phyloP scores from a whole-genome alignment of 2,329 filamentous ascomycete species.

The Hypoxylon sp. region DNA sequence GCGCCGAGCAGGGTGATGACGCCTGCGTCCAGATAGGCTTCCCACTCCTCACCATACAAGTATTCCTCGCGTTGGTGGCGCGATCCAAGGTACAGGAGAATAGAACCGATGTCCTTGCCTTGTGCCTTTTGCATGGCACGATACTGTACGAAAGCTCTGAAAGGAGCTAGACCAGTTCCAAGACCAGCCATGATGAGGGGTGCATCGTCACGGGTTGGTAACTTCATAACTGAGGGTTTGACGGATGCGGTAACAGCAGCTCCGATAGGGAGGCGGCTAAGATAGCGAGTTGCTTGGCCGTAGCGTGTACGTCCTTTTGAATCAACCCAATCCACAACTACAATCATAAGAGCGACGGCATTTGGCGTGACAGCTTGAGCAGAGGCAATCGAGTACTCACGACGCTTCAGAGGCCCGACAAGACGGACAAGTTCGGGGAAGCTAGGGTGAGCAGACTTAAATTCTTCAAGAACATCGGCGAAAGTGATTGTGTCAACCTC shows the following conservation, averaged over 20 bases:
- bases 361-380: constrained; percentile 94
- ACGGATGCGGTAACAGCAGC: constrained; percentile 89
- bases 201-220: constrained; percentile 87
- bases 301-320: constrained; percentile 88
- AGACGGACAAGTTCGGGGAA: constrained; percentile 93
- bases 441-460: constrained; percentile 86
- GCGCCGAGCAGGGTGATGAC: constrained; percentile 94
- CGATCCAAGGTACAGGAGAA: constrained; percentile 95
- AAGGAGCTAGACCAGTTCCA: constrained; percentile 98
- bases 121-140: constrained; percentile 98
- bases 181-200: constrained; percentile 99
- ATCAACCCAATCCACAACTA: constrained; percentile 97
- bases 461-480: constrained; percentile 91
- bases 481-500: constrained; percentile 94
- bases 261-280: constrained; percentile 81
- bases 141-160: constrained; percentile 98
- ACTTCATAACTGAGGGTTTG: constrained; percentile 99
- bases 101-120: constrained; percentile 92
- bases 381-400: constrained; percentile 99
- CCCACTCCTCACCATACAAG: constrained; percentile 99
- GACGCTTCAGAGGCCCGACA: constrained; percentile 91
- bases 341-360: constrained; percentile 94
- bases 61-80: constrained; percentile 99
- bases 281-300: constrained; percentile 93
- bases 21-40: constrained; percentile 94